phyloP scores from a whole-genome alignment of 2,329 filamentous ascomycete genomes.

The Parascedosporium putredinis region DNA sequence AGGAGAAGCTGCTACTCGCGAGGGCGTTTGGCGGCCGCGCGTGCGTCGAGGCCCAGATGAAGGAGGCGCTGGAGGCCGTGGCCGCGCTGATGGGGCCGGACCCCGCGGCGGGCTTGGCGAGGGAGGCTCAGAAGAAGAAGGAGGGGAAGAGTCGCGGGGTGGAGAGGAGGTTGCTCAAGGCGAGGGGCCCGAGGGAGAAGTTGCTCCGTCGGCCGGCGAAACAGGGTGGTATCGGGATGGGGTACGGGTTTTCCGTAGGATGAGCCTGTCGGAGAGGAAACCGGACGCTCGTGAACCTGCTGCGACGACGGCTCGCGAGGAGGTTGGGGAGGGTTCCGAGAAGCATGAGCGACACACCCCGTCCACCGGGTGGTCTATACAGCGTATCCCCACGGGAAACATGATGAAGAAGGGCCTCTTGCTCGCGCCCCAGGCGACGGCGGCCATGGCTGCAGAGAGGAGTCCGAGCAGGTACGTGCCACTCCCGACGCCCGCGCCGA shows the following conservation, averaged over 20 bases:
- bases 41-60: background rate
- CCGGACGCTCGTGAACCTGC: background rate
- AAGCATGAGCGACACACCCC: background rate
- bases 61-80: background rate
- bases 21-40: background rate
- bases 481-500: background rate
- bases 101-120: background rate
- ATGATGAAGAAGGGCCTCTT: background rate
- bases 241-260: background rate
- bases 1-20: background rate
- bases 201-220: background rate
- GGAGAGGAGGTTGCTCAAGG: background rate
- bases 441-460: background rate
- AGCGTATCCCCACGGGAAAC: background rate
- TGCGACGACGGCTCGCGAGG: background rate
- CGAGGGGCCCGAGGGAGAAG: background rate
- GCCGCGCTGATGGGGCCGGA: background rate
- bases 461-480: background rate
- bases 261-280: background rate
- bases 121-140: background rate
- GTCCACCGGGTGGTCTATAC: background rate
- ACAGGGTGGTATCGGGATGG: background rate
- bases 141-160: background rate
- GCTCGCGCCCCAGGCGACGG: background rate
- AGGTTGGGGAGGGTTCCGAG: too few species aligned